A percentile compares a stretch with the other conserved stretches of the same genome.
phyloP scores from a whole-genome alignment of 768 basidiomycete genomes.

The Rhodosporidiobolus odoratus region DNA sequence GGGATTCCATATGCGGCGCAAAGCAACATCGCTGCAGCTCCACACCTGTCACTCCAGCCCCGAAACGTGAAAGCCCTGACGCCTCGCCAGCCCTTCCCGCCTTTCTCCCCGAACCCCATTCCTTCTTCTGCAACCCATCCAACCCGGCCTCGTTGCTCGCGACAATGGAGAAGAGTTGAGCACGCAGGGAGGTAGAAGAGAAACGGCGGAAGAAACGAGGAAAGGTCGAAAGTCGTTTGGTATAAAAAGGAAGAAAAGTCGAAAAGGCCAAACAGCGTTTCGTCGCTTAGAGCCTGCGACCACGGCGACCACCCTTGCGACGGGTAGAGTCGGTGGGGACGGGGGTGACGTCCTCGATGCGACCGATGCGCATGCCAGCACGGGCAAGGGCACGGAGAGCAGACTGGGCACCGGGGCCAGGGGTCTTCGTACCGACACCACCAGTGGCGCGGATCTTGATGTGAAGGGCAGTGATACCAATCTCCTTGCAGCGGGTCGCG shows the following conservation, averaged over 20 bases:
- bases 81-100: not conserved
- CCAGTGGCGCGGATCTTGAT: slow-evolving; percentile 97
- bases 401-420: slow-evolving; percentile 96
- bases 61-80: not conserved
- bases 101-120: not conserved
- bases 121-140: not conserved
- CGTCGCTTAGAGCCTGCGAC: slow-evolving; percentile 7
- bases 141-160: slow-evolving; percentile 12
- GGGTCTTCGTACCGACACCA: slow-evolving; percentile 97
- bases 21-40: too few relatives aligned
- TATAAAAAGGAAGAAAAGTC: not conserved
- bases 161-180: not conserved
- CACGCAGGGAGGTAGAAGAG: slow-evolving; percentile 1
- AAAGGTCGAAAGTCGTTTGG: not conserved
- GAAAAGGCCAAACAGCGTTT: not conserved
- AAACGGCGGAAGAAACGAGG: not conserved
- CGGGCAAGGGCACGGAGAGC: slow-evolving; percentile 97
- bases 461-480: slow-evolving; percentile 96
- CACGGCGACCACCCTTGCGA: slow-evolving; percentile 72
- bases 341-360: slow-evolving; percentile 90
- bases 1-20: too few relatives aligned
- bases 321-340: slow-evolving; percentile 95
- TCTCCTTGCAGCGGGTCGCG: slow-evolving; percentile 91
- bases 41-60: too few relatives aligned
- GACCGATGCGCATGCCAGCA: slow-evolving; percentile 94